Evolutionary conservation across 805 yeast genomes (phyloP).

Genomic region (Teunomyces lycoperdinae): DNA sequence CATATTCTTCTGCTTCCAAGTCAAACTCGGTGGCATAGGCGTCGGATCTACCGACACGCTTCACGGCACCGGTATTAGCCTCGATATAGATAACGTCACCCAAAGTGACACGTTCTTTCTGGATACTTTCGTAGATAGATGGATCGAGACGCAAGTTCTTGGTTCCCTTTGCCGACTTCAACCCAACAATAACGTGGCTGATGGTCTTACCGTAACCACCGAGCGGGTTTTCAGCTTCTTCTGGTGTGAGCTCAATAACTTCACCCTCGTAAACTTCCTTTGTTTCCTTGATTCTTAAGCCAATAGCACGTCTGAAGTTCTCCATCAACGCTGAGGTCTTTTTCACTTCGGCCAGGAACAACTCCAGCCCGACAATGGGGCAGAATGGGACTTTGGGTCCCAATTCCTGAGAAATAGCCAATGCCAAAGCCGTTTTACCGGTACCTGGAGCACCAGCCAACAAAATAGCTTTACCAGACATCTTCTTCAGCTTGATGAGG

Average conservation of each 20-base stretch:
- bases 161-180: constrained; percentile 89
- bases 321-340: constrained; percentile 97
- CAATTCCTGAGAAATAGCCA: constrained; percentile 92
- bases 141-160: constrained; percentile 89
- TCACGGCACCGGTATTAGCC: constrained; percentile 95
- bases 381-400: constrained; percentile 98
- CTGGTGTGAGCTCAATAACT: constrained; percentile 92
- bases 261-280: constrained; percentile 98
- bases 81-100: constrained; percentile 98
- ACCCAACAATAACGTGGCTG: constrained; percentile 88
- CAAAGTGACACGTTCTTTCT: constrained; percentile 88
- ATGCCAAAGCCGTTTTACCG: constrained; percentile 95
- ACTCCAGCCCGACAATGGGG: constrained; percentile 93
- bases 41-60: constrained; percentile 96
- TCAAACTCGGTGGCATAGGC: constrained; percentile 98
- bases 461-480: constrained; percentile 94
- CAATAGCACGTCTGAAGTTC: constrained; percentile 93
- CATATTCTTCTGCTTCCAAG: constrained; percentile 97
- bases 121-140: constrained; percentile 87
- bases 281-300: constrained; percentile 92
- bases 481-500: constrained; percentile 83
- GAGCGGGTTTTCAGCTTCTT: constrained; percentile 92
- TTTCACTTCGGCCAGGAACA: constrained; percentile 93
- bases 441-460: constrained; percentile 98
- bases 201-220: constrained; percentile 98